Conservation (phyloP, 208 protist species). For the Crithidia acanthocephali region DNA sequence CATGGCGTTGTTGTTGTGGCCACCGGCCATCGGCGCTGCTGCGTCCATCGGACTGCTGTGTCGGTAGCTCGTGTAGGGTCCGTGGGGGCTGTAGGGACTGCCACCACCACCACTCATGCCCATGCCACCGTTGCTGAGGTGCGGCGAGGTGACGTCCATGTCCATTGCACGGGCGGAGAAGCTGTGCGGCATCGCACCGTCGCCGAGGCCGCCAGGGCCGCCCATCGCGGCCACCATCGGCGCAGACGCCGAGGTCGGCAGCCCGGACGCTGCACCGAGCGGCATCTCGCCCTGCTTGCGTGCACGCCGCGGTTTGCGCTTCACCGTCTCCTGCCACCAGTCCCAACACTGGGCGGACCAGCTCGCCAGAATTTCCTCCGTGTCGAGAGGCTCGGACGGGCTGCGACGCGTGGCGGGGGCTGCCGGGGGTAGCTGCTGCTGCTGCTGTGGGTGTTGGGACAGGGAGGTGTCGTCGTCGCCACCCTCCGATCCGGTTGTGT, state of each 20-base stretch:
- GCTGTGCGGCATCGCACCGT: constrained; percentile 15
- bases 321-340: constrained; percentile 45
- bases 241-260: constrained; percentile 26
- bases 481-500: constrained; percentile 14
- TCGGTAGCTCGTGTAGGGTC: constrained; percentile 18
- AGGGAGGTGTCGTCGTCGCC: constrained; percentile 23
- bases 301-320: constrained; percentile 37
- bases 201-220: constrained; percentile 1
- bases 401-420: constrained; percentile 16
- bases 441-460: neutral
- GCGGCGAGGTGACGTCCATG: constrained; percentile 15
- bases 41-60: constrained; percentile 16
- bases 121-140: constrained; percentile 10
- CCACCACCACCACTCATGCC: neutral
- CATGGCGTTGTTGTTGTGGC: neutral
- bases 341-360: constrained; percentile 41
- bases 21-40: neutral
- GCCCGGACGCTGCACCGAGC: neutral
- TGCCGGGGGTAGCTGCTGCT: constrained; percentile 9
- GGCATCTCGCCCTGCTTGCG: constrained; percentile 35
- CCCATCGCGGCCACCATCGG: constrained; percentile 20
- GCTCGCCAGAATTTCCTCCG: constrained; percentile 27
- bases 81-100: constrained; percentile 21
- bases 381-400: constrained; percentile 16
- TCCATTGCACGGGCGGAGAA: constrained; percentile 28